Evolutionary conservation across 2,329 filamentous ascomycete species (phyloP).

Genomic region (Botrytis porri): DNA sequence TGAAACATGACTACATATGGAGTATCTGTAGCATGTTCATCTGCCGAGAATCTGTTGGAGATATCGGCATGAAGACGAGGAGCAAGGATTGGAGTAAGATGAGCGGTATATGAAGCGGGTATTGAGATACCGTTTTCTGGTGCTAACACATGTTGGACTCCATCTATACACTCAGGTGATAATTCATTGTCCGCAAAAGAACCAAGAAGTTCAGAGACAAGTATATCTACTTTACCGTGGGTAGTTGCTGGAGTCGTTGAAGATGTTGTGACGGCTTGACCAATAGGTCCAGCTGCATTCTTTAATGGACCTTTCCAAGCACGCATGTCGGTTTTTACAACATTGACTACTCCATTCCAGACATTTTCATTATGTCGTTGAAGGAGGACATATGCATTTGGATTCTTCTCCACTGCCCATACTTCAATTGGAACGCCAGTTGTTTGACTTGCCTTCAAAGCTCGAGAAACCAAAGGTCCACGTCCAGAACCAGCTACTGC

Average conservation of each 20-base stretch:
- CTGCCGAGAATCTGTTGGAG: slow-evolving; percentile 55
- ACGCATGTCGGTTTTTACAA: slow-evolving; percentile 97
- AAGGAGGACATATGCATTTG: slow-evolving; percentile 91
- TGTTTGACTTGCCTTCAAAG: slow-evolving; percentile 72
- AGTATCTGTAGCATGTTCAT: slow-evolving; percentile 76
- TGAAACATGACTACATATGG: slow-evolving; percentile 94
- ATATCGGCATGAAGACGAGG: slow-evolving; percentile 85
- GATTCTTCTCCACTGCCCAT: slow-evolving; percentile 97
- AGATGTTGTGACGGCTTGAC: slow-evolving; percentile 39
- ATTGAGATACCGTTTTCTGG: slow-evolving; percentile 85
- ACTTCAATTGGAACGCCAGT: slow-evolving; percentile 78
- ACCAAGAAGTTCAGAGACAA: slow-evolving; percentile 89
- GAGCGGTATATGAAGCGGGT: slow-evolving; percentile 87
- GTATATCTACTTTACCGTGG: slow-evolving; percentile 76
- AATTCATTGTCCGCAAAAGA: slow-evolving; percentile 98
- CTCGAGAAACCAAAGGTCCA: slow-evolving; percentile 85
- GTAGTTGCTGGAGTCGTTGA: slow-evolving; percentile 42
- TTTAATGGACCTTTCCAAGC: slow-evolving; percentile 82
- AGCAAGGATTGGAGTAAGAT: slow-evolving; percentile 86
- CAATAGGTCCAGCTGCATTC: slow-evolving; percentile 35
- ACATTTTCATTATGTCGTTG: slow-evolving; percentile 77
- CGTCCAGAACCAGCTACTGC: slow-evolving; percentile 92
- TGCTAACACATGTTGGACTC: slow-evolving; percentile 85
- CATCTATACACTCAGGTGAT: slow-evolving; percentile 93
- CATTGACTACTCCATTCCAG: slow-evolving; percentile 78